phyloP scores from a whole-genome alignment of 768 basidiomycete genomes.

The Lentinula guzmanii region DNA sequence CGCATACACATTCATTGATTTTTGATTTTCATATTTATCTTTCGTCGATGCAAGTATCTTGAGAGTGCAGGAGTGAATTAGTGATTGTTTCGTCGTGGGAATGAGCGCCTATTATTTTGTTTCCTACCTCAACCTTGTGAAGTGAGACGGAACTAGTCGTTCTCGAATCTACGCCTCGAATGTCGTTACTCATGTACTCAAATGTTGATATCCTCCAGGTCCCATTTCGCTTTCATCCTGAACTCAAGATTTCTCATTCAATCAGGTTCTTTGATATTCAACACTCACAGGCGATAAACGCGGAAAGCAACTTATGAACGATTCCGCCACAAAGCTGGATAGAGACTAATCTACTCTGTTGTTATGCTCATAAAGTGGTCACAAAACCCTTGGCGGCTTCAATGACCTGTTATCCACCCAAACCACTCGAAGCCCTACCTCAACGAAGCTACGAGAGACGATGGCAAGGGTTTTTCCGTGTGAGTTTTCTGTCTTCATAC shows the following conservation, averaged over 20 bases:
- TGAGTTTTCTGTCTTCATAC: neutral
- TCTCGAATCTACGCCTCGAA: too few species aligned
- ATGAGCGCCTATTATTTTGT: too few species aligned
- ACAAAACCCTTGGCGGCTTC: neutral
- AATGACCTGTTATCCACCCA: neutral
- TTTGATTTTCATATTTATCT: neutral
- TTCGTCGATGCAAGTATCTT: neutral
- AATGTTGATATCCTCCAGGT: too few species aligned
- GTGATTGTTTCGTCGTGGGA: too few species aligned
- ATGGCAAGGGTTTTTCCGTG: neutral
- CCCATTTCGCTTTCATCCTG: too few species aligned
- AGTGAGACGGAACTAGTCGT: too few species aligned
- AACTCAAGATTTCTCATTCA: neutral
- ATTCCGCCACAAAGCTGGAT: neutral
- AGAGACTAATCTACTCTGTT: neutral
- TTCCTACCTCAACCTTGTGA: too few species aligned
- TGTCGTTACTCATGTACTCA: too few species aligned
- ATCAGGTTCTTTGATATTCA: neutral
- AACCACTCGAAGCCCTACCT: neutral
- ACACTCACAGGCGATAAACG: neutral
- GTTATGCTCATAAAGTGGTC: neutral
- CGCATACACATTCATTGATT: neutral
- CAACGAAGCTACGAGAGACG: neutral
- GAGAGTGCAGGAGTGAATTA: too few species aligned
- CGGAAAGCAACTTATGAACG: neutral